Base-by-base conservation (phyloP, 148 eudicot species). In the Rhododendron williamsianum region DNA sequence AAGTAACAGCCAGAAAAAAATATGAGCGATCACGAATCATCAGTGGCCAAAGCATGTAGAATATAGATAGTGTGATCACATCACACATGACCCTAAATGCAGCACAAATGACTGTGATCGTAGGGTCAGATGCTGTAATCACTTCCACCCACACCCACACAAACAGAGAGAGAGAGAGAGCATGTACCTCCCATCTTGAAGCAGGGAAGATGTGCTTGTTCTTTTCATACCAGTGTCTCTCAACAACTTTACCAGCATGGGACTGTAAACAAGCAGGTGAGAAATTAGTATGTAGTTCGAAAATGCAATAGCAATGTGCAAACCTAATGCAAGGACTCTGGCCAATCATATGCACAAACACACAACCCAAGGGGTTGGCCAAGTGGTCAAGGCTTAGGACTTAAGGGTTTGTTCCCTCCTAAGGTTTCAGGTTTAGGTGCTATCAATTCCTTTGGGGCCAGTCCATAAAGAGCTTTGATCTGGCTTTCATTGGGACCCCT, bases 181-280 rank as follows among this genome's bases (percentile, higher is more conserved):
- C 67, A 16, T 11, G 73, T 86, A 96, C 99, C 99, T 96, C 99
- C 99, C 99, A 96, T 93, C 99, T 91, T 87, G 99, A 96, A 43
- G 99, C 99, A 49, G 99, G 99, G 84, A 96, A 96, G 76, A 96
- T 96, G 88, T 96, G 99, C 84, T 96, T 96, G 92, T 96, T 96
- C 93, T 96, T 96, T 85, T 96, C 99, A 65, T 96, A 96, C 99
- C 99, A 96, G 85, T 96, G 99, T 84, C 99, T 91, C 88, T 96
- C 99, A 46, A 96, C 98, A 85, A 96, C 99, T 94, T 96, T 96
- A 25, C 99, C 99, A 86, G 99, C 99, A 89, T 96, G 99, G 4
- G 99, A 96, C 99, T 96, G 93, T 88, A 82, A 85, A 88, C 4
- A 72, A 78, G 43, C 33, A 84, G 69, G 35, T 41, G 86, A 21